Base-by-base conservation (phyloP, 2,329 filamentous ascomycete species). In the Parafenestella ontariensis region DNA sequence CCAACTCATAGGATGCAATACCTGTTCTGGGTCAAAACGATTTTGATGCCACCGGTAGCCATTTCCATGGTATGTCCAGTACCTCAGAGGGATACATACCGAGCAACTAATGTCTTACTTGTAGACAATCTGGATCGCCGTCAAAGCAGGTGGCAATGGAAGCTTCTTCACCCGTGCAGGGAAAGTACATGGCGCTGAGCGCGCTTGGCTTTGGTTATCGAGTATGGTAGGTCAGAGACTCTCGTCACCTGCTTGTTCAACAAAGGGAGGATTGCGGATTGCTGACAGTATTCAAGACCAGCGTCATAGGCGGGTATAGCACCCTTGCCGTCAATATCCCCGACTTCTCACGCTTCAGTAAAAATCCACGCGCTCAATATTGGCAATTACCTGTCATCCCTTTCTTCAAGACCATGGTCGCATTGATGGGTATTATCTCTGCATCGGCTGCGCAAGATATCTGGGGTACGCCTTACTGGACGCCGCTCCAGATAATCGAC, bases 301-400 rank as follows among this genome's bases (percentile, higher is more conserved):
- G n/a, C n/a, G n/a, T 64, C n/a, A 58, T 54, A 21, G 53, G 56
- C 5, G 51, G 56, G 24, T 62, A 57, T 34, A 46, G 56, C 20
- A 59, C 58, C 4, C 48, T 63, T 33, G 60, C 54, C 2, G 26
- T 52, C 5, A 62, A 60, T 34, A 58, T 61, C 9, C 34, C 53
- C 9, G 57, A 64, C 42, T 64, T 64, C 26, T 54, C 65, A 3
- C 56, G 66, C 8, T 70, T 61, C 37, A 50, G 44, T 34, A 61
- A 57, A 17, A 51, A 58, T 4, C 53, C 48, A 3, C 40, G 45
- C 13, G 53, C 46, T 3, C 39, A 49, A 23, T 64, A 57, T 46
- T 56, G 45, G 47, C 65, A 69, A 45, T 47, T 52, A 2, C 40
- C 51, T 5, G 40, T 52, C 15, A 52, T 68, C 10, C 61, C 65